Percentiles rank a stretch among this genome's conserved stretches.
Conservation (phyloP, 2,329 filamentous ascomycete species). For the Dryadomyces quercivorus region DNA sequence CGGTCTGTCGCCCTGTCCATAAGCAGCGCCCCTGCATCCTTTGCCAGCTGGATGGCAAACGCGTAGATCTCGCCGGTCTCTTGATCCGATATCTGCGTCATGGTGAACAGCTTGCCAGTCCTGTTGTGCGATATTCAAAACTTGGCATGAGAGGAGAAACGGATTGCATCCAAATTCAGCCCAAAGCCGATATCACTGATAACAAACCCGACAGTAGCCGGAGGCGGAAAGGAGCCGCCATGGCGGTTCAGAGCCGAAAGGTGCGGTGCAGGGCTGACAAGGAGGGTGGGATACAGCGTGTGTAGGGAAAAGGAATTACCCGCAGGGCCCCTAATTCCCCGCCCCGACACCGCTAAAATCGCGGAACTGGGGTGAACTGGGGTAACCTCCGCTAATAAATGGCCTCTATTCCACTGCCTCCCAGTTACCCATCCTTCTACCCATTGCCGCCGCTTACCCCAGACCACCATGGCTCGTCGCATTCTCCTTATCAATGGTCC, state of each 20-base stretch:
- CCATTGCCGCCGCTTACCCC: neutral
- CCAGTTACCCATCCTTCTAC: too few relatives aligned
- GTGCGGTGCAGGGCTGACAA: too few relatives aligned
- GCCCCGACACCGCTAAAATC: too few relatives aligned
- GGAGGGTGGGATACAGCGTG: too few relatives aligned
- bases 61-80: conserved; percentile 54
- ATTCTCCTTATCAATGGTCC: conserved; percentile 72
- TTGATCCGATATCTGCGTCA: conserved; percentile 16
- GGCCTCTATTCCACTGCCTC: too few relatives aligned
- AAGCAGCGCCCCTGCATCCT: conserved; percentile 56
- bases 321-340: too few relatives aligned
- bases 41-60: conserved; percentile 59
- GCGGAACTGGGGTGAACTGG: too few relatives aligned
- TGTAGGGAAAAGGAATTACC: too few relatives aligned
- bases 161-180: neutral
- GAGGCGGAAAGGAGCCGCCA: neutral
- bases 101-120: neutral
- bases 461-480: conserved; percentile 21
- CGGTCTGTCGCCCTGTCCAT: conserved; percentile 40
- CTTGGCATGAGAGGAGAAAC: too few relatives aligned
- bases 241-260: too few relatives aligned
- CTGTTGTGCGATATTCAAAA: too few relatives aligned
- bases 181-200: neutral
- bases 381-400: too few relatives aligned
- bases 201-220: neutral